phyloP scores from a whole-genome alignment of 768 basidiomycete species.

The Phylloporus sp. region DNA sequence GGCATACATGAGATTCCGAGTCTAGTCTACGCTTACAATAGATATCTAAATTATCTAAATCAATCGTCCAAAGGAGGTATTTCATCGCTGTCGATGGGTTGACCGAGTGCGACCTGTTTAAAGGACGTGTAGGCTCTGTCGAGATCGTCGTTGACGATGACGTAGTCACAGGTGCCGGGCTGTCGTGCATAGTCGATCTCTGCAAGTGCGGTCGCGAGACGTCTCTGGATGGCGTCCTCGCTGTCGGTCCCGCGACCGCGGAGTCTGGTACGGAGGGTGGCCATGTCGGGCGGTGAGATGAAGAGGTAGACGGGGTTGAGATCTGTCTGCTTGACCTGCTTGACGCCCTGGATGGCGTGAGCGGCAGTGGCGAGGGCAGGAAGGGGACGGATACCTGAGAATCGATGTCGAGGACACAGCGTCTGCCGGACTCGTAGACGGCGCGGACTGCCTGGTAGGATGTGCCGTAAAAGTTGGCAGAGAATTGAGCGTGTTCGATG shows the following conservation, averaged over 20 bases:
- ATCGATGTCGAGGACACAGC: slow-evolving; percentile 95
- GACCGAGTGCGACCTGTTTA: slow-evolving; percentile 70
- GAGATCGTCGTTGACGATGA: slow-evolving; percentile 88
- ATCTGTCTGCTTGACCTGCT: slow-evolving; percentile 79
- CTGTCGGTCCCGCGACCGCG: slow-evolving; percentile 80
- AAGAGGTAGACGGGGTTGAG: slow-evolving; percentile 88
- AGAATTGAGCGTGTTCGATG: slow-evolving; percentile 93
- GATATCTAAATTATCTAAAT: slow-evolving; percentile 7
- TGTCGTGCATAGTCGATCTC: slow-evolving; percentile 85
- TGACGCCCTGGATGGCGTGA: slow-evolving; percentile 63
- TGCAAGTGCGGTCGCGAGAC: slow-evolving; percentile 69
- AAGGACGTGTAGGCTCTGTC: slow-evolving; percentile 79
- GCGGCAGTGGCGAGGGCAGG: background rate
- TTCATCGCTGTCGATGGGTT: slow-evolving; percentile 51
- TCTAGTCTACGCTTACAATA: slow-evolving; percentile 17
- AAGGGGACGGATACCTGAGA: slow-evolving; percentile 57
- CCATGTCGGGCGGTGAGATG: slow-evolving; percentile 80
- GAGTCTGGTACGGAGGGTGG: slow-evolving; percentile 65
- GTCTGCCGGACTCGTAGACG: slow-evolving; percentile 61
- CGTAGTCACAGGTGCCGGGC: slow-evolving; percentile 66
- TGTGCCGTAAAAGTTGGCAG: slow-evolving; percentile 90
- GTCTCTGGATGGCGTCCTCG: slow-evolving; percentile 62
- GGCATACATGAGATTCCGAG: slow-evolving; percentile 76
- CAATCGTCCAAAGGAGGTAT: slow-evolving; percentile 64
- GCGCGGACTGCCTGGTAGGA: slow-evolving; percentile 70